Evolutionary conservation across 2,329 filamentous ascomycete species (phyloP), one percentile per base, ranked within the genome.

Genomic region (Rutstroemia sp.): DNA sequence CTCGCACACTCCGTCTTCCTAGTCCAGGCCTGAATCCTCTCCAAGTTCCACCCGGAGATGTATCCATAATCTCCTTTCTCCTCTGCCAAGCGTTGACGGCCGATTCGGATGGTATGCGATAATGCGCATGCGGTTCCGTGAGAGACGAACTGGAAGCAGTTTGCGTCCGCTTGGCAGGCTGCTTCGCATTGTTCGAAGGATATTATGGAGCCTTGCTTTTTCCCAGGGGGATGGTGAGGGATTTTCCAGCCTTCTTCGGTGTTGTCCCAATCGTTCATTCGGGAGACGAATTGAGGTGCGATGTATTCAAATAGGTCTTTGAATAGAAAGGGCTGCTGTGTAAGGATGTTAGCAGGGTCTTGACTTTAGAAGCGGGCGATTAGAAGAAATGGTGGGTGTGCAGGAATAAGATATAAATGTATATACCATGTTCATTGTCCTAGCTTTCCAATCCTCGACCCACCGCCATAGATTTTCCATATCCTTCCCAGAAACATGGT

Each of bases 371-470:
- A 45, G n/a, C 42, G 8, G 17, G 56, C 25, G 23, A 53, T 49
- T 56, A 27, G 23, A 12, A 39, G 5, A 58, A 23, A 4, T 17
- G 6, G 23, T 21, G 23, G 27, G 42, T 2, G 39, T 30, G 3
- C 23, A 23, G n/a, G 19, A 40, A 7, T 27, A 1, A 36, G 12
- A 40, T 46, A 51, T n/a, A 40, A 23, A 51, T 51, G 16, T 48
- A 48, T 36, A 48, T 57, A 57, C 57, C 54, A 51, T 34, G 34
- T 47, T 45, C 58, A 34, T 50, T 19, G 55, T 57, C 23, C 45
- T 57, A 16, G 14, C 19, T 25, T 57, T 59, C 58, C 54, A 59
- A 25, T 52, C 38, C 38, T 55, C 56, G 23, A 57, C 36, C 58
- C 58, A 59, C 17, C 27, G 36, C 58, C 55, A 36, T 3, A 60